These are phyloP conservation scores for Narthecium ossifragum DNA, from an alignment of 106 monocot genomes.

Conservation along the genomic window DNA sequence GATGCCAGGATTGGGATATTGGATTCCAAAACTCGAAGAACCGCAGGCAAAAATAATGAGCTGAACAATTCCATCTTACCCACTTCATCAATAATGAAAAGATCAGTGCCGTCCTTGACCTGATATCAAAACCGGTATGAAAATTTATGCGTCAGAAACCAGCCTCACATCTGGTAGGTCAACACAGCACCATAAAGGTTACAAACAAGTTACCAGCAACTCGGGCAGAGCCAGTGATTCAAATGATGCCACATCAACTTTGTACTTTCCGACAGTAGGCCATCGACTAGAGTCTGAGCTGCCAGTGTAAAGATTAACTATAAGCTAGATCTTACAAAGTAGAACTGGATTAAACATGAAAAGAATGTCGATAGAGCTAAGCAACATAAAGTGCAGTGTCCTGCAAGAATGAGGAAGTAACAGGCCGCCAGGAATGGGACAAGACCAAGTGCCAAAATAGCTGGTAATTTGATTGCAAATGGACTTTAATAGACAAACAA, in stretches of 20 bases:
- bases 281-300: slow-evolving; percentile 73
- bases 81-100: slow-evolving; percentile 93
- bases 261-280: slow-evolving; percentile 92
- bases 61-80: slow-evolving; percentile 95
- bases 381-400: no score
- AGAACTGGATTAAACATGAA: background rate
- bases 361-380: no score
- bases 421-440: no score
- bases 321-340: background rate
- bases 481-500: no score
- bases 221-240: slow-evolving; percentile 81
- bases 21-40: slow-evolving; percentile 69
- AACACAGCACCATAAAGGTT: background rate
- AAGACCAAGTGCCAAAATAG: no score
- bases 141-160: no score
- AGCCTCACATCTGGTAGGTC: no score
- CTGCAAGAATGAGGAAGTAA: no score
- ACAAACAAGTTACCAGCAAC: slow-evolving; percentile 43
- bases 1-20: slow-evolving; percentile 73
- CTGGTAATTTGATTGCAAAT: no score
- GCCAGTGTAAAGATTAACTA: slow-evolving; percentile 8
- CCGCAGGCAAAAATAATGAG: slow-evolving; percentile 76
- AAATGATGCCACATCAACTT: slow-evolving; percentile 82
- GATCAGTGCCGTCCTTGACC: slow-evolving; percentile 70
- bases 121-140: slow-evolving; percentile 13